Evolutionary conservation across 371 early-diverging fungal species (phyloP), one percentile per base, ranked within the genome.

Genomic region (Mycotypha africana): DNA sequence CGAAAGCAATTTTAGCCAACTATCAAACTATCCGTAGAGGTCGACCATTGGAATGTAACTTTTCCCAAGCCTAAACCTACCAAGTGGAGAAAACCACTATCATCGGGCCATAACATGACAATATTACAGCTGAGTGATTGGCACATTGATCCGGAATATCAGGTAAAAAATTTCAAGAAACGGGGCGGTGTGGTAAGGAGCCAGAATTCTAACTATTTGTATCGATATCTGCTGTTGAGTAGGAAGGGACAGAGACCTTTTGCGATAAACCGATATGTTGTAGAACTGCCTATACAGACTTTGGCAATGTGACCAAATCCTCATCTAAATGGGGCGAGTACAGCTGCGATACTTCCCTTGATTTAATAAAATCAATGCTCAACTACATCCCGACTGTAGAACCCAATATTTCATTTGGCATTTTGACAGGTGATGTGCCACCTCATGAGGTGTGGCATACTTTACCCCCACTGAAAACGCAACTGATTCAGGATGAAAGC

Each of bases 361-460:
- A 57, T 26, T 35, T 79, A 45, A 65, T 75, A 3, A 58, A 69
- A 43, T 72, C 76, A 1, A 41, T 79, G 47, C 44, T 82, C 15
- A 54, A 61, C 24, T 65, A 61, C 47, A 63, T 67, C 31, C 74
- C 56, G 17, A 64, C 49, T 23, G 65, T 53, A 10, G 67, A 60
- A 17, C 67, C 72, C 15, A 50, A 70, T 16, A 54, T 66, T 15
- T 48, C 47, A 19, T 80, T 82, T 54, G 62, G 71, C 39, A 70
- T 82, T 17, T 52, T 82, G 38, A 78, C 80, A 4, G 83, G 83
- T 23, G 83, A 82, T 48, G 47, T 82, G 12, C 83, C 83, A 21
- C 79, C 83, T 9, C 83, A 82, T 21, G 78, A 82, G 47, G 65
- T 79, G 14, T 82, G 83, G 83, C 47, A 60, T 3, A 74, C 75